phyloP scores from a whole-genome alignment of 2,329 filamentous ascomycete genomes.

The Hypoxylon sp. region DNA sequence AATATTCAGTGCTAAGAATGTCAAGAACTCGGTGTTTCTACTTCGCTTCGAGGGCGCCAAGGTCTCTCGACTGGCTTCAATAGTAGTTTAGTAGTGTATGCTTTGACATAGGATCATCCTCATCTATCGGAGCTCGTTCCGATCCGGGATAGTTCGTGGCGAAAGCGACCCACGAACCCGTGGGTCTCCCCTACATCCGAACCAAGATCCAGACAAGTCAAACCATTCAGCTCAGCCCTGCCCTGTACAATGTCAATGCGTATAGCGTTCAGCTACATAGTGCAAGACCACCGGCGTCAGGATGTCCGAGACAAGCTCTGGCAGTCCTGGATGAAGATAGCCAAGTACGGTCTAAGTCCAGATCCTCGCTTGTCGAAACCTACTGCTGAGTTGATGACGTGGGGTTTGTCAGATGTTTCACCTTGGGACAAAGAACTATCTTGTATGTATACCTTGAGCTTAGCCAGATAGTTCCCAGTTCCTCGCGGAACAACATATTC shows the following conservation, averaged over 20 bases:
- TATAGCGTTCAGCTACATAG: constrained; percentile 3
- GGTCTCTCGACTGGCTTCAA: not conserved
- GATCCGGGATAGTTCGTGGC: constrained; percentile 20
- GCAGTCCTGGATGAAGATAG: constrained; percentile 1
- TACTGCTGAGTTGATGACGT: not conserved
- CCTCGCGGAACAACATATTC: too few relatives aligned
- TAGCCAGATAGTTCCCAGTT: too few relatives aligned
- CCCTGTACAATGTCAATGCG: constrained; percentile 23
- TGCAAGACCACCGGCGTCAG: constrained; percentile 3
- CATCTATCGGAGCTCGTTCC: not conserved
- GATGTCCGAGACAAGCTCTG: not conserved
- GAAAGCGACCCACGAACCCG: constrained; percentile 10
- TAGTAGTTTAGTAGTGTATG: not conserved
- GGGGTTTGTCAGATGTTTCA: too few relatives aligned
- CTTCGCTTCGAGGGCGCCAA: constrained; percentile 18
- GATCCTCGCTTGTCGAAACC: not conserved
- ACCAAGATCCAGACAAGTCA: constrained; percentile 31
- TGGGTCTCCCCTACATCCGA: constrained; percentile 28
- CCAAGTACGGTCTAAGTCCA: constrained; percentile 1
- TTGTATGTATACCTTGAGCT: too few relatives aligned
- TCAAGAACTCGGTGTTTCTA: constrained; percentile 16
- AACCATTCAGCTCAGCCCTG: constrained; percentile 29
- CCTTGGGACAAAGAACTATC: too few relatives aligned
- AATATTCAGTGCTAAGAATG: constrained; percentile 19
- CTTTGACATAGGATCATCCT: constrained; percentile 2